These are phyloP conservation scores for Kitagawia praeruptora DNA, from an alignment of 129 eudicot species.

Conservation along the genomic window DNA sequence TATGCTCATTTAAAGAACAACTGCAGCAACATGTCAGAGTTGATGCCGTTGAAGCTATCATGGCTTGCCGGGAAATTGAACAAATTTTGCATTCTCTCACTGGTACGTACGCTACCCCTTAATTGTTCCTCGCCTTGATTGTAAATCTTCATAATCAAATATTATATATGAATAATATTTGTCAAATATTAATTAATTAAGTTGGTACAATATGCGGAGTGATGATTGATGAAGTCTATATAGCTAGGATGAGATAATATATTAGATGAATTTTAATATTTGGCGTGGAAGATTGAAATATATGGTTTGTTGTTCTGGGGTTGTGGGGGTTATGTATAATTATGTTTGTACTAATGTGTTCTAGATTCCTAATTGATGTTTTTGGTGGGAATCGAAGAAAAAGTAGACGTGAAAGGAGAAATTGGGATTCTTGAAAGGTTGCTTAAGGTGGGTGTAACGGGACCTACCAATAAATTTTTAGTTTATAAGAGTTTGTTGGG, in stretches of 20 bases:
- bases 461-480: slow-evolving; percentile 14
- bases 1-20: slow-evolving; percentile 86
- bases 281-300: too few species aligned
- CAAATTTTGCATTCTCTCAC: slow-evolving; percentile 74
- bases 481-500: too few species aligned
- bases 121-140: background rate
- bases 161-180: background rate
- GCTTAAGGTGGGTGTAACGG: slow-evolving; percentile 61
- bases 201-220: background rate
- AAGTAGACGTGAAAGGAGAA: background rate
- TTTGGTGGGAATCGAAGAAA: slow-evolving; percentile 16
- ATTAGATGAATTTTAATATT: too few species aligned
- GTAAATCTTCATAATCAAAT: background rate
- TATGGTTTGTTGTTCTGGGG: too few species aligned
- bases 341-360: too few species aligned
- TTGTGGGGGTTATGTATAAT: too few species aligned
- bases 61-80: slow-evolving; percentile 98
- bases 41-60: slow-evolving; percentile 97
- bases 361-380: slow-evolving; percentile 10
- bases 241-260: background rate
- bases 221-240: background rate
- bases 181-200: background rate
- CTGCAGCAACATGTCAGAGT: slow-evolving; percentile 97
- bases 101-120: slow-evolving; percentile 15
- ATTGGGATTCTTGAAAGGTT: slow-evolving; percentile 25